Conservation (phyloP, 768 basidiomycete genomes). For the Russula virescens region DNA sequence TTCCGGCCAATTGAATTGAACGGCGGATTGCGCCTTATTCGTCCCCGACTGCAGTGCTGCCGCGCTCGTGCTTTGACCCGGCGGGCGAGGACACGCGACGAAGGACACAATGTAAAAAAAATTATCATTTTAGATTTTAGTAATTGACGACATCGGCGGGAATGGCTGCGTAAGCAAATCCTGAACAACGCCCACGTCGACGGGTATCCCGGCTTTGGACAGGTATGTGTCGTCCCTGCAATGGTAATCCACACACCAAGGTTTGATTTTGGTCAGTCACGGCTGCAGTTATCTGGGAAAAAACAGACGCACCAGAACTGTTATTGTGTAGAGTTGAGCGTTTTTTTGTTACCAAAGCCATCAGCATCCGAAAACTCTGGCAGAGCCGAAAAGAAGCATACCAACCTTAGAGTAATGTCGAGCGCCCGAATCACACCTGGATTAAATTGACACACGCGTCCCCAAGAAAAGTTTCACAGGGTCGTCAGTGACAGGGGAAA, state of each 20-base stretch:
- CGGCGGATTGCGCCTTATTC: neutral
- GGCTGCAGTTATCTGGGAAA: neutral
- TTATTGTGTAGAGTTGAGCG: constrained; percentile 22
- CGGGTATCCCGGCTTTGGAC: constrained; percentile 35
- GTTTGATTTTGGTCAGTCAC: neutral
- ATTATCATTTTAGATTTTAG: constrained; percentile 12
- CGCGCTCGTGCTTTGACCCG: too few relatives aligned
- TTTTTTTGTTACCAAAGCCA: neutral
- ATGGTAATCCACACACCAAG: neutral
- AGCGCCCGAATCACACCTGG: constrained; percentile 75
- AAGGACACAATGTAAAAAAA: neutral
- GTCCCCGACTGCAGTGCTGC: neutral
- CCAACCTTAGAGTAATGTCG: constrained; percentile 89
- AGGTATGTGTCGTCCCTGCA: constrained; percentile 52
- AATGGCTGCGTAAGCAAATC: constrained; percentile 32
- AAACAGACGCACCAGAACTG: constrained; percentile 43
- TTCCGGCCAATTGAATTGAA: neutral
- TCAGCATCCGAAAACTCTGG: neutral
- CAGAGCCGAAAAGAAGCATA: constrained; percentile 4
- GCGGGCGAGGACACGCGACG: neutral
- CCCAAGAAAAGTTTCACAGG: neutral
- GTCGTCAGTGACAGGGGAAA: constrained; percentile 27
- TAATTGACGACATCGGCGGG: constrained; percentile 26
- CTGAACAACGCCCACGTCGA: constrained; percentile 38
- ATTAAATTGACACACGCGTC: constrained; percentile 26